These are phyloP conservation scores for Actinomucor elegans DNA, from an alignment of 371 early-diverging fungal genomes.

Conservation along the genomic window DNA sequence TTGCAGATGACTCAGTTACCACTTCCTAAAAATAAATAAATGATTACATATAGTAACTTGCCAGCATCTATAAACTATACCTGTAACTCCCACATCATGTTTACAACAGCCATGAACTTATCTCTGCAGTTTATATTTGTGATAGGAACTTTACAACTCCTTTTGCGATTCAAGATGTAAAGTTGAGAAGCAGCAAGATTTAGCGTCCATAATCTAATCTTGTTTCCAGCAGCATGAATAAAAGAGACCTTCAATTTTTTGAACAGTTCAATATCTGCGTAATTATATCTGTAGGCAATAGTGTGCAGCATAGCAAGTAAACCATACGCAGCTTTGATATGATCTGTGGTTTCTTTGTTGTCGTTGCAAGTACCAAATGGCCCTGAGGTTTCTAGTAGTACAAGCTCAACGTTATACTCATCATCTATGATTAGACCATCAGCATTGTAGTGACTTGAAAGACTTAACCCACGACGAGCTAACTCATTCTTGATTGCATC, in stretches of 20 bases:
- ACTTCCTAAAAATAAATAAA: neutral
- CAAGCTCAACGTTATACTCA: conserved; percentile 16
- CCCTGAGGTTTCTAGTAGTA: conserved; percentile 22
- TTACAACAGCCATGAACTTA: neutral
- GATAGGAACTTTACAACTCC: neutral
- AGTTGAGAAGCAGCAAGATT: neutral
- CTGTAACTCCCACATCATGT: conserved; percentile 3
- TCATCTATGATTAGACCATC: conserved; percentile 22
- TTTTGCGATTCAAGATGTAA: neutral
- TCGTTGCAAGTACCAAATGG: conserved; percentile 14
- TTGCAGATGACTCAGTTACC: neutral
- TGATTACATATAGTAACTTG: no score
- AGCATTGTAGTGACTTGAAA: conserved; percentile 20
- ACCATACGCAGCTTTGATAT: conserved; percentile 23
- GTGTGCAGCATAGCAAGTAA: conserved; percentile 18
- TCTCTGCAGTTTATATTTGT: neutral
- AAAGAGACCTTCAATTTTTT: conserved; percentile 21
- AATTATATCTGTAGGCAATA: conserved; percentile 15
- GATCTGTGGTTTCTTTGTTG: conserved; percentile 21
- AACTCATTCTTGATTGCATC: conserved; percentile 6
- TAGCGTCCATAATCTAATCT: neutral
- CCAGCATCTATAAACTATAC: neutral
- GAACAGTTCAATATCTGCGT: conserved; percentile 20
- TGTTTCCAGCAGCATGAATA: conserved; percentile 11
- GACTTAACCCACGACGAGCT: neutral